Conservation (phyloP, 1,284 basidiomycete species). For the Sphagnurus paluster region DNA sequence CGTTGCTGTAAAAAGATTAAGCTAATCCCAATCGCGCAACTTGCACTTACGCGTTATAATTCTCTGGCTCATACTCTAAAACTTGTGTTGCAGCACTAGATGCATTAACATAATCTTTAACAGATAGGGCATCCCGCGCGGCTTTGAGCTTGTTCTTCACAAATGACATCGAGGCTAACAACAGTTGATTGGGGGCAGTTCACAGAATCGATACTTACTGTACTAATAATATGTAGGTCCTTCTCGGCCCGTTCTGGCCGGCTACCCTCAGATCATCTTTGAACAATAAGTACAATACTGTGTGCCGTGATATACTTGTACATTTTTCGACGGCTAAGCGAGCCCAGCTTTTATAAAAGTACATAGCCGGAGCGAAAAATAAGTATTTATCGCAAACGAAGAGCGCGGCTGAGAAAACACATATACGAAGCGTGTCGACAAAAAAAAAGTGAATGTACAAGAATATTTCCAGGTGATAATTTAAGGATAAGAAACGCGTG, state of each 20-base stretch:
- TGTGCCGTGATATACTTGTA: no score
- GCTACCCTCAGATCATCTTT: not conserved
- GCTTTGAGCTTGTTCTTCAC: conserved; percentile 77
- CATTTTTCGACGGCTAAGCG: no score
- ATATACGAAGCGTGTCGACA: conserved; percentile 4
- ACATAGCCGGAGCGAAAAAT: no score
- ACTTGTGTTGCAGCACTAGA: conserved; percentile 64
- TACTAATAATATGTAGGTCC: no score
- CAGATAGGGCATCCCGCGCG: conserved; percentile 75
- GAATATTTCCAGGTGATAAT: conserved; percentile 10
- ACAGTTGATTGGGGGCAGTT: no score
- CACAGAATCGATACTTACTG: conserved; percentile 4
- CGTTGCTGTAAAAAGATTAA: conserved; percentile 53
- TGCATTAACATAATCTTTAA: conserved; percentile 75
- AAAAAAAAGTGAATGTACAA: not conserved
- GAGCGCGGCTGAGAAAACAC: no score
- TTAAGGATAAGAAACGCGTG: conserved; percentile 13
- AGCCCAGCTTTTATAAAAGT: no score
- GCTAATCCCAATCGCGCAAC: not conserved
- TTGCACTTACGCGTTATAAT: conserved; percentile 75
- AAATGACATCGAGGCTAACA: conserved; percentile 46
- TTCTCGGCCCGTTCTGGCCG: no score
- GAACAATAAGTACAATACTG: no score
- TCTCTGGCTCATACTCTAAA: conserved; percentile 72
- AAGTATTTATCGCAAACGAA: no score